These are phyloP conservation scores for Botrytis elliptica DNA, from an alignment of 2,329 filamentous ascomycete species.

Conservation along the genomic window DNA sequence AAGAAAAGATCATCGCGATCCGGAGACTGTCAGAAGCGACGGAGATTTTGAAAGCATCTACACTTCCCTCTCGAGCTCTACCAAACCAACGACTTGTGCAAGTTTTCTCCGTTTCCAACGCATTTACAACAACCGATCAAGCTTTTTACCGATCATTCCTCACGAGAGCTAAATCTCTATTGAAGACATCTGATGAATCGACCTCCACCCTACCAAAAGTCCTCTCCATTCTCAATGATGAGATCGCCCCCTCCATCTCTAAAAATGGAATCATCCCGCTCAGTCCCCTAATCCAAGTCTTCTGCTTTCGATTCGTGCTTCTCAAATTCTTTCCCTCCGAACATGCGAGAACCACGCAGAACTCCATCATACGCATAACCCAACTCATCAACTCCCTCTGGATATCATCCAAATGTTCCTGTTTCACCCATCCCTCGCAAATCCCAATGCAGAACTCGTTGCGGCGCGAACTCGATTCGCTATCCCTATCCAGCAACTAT, in stretches of 20 bases:
- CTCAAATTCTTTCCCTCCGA: conserved; percentile 1
- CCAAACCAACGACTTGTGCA: conserved; percentile 11
- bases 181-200: not conserved
- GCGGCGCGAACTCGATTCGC: not conserved
- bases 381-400: conserved; percentile 15
- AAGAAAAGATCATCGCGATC: not conserved
- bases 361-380: conserved; percentile 1
- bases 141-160: not conserved
- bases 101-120: conserved; percentile 12
- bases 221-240: not conserved
- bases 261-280: not conserved
- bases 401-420: conserved; percentile 16
- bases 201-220: not conserved
- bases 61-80: conserved; percentile 4
- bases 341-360: not conserved
- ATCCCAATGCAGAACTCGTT: not conserved
- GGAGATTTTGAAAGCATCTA: not conserved
- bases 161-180: not conserved
- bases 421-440: not conserved
- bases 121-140: conserved; percentile 14
- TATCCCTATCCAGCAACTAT: not conserved
- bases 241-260: not conserved
- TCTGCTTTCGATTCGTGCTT: conserved; percentile 16
- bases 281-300: not conserved
- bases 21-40: not conserved